These are phyloP conservation scores for Tetragonia tetragonoides DNA, from an alignment of 148 eudicot species.

Conservation along the genomic window DNA sequence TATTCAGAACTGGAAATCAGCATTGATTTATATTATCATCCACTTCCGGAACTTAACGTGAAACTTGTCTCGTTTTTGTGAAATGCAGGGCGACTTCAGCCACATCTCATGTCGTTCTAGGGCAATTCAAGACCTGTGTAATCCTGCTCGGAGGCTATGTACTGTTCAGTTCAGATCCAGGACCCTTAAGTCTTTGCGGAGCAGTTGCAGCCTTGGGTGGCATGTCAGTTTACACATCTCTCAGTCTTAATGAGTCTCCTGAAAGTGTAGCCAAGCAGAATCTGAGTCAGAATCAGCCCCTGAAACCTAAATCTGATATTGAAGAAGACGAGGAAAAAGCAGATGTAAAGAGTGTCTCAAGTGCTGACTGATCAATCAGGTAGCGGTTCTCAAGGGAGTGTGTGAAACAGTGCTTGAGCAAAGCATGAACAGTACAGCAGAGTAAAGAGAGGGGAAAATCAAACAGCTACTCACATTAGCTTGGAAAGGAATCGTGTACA, in stretches of 20 bases:
- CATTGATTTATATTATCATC: too few relatives aligned
- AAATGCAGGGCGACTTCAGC: conserved; percentile 86
- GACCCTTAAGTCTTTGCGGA: conserved; percentile 67
- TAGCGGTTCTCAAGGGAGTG: background rate
- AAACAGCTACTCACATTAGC: conserved; percentile 5
- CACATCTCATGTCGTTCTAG: conserved; percentile 77
- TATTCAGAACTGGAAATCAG: too few relatives aligned
- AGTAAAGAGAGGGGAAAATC: background rate
- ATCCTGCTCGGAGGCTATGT: conserved; percentile 77
- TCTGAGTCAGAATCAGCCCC: conserved; percentile 33
- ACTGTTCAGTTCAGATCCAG: conserved; percentile 77
- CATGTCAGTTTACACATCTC: conserved; percentile 78
- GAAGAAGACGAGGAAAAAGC: conserved; percentile 41
- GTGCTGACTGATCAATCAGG: conserved; percentile 25
- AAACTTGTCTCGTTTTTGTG: background rate
- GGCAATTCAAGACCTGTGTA: conserved; percentile 90
- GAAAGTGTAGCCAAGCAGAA: conserved; percentile 32
- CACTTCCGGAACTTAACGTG: background rate
- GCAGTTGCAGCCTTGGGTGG: conserved; percentile 73
- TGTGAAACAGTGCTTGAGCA: background rate
- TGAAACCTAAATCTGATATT: conserved; percentile 44
- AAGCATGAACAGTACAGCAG: background rate
- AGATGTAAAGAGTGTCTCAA: conserved; percentile 32
- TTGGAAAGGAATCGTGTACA: conserved; percentile 20
- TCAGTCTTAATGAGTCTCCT: conserved; percentile 42